phyloP scores from a whole-genome alignment of 2,329 filamentous ascomycete species.

The Cytospora paraplurivora region DNA sequence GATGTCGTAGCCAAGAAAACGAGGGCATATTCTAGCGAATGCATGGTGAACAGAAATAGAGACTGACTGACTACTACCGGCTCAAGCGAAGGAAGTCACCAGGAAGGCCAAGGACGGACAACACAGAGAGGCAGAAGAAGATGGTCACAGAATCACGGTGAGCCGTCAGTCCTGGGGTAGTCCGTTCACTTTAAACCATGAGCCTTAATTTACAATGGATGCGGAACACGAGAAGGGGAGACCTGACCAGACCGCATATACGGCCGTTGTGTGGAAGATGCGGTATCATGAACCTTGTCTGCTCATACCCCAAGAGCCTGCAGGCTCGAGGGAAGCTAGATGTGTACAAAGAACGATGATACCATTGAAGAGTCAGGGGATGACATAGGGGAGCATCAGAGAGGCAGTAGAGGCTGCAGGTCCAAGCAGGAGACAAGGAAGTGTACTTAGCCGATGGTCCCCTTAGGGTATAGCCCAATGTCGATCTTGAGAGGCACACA shows the following conservation, averaged over 20 bases:
- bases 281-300: slow-evolving; percentile 15
- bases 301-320: slow-evolving; percentile 13
- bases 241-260: slow-evolving; percentile 15
- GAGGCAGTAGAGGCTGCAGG: background rate
- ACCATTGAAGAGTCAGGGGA: slow-evolving; percentile 15
- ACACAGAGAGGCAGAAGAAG: background rate
- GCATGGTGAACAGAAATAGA: slow-evolving; percentile 30
- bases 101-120: slow-evolving; percentile 4
- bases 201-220: slow-evolving; percentile 1
- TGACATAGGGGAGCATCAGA: slow-evolving; percentile 6
- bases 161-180: background rate
- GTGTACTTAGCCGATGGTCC: background rate
- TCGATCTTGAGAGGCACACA: background rate
- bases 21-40: slow-evolving; percentile 17
- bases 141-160: background rate
- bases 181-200: slow-evolving; percentile 9
- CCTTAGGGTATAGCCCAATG: background rate
- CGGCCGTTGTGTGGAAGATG: slow-evolving; percentile 12
- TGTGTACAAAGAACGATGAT: slow-evolving; percentile 9
- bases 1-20: slow-evolving; percentile 19
- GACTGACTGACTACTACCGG: slow-evolving; percentile 8
- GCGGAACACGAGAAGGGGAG: slow-evolving; percentile 7
- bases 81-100: background rate
- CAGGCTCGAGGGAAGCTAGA: slow-evolving; percentile 5
- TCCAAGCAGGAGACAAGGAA: slow-evolving; percentile 2